These are phyloP conservation scores for Podila epicladia DNA, from an alignment of 192 early-diverging fungal species.

Conservation along the genomic window DNA sequence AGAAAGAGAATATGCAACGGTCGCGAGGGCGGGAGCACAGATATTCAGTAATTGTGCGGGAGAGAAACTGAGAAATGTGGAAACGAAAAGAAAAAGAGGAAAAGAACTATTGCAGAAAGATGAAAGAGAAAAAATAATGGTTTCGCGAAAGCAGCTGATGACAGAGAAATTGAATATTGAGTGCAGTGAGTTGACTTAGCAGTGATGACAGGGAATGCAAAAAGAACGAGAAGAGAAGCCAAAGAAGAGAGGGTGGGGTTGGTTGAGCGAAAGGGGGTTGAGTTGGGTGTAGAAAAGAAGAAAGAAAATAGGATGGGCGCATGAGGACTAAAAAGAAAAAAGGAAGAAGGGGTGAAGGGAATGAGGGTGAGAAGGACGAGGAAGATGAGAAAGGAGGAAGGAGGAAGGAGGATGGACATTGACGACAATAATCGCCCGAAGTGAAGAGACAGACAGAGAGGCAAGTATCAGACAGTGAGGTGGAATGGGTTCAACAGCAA, in stretches of 20 bases:
- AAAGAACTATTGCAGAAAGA: background rate
- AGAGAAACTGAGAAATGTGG: background rate
- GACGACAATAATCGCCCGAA: no score
- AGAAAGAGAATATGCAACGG: background rate
- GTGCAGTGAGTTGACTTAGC: no score
- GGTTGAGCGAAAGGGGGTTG: background rate
- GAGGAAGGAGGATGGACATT: no score
- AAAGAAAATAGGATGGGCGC: constrained; percentile 6
- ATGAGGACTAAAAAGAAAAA: background rate
- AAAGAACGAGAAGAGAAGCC: background rate
- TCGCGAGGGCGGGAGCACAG: no score
- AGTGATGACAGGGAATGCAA: background rate
- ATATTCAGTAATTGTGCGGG: no score
- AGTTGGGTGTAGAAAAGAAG: background rate
- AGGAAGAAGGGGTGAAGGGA: background rate
- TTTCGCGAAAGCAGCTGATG: background rate
- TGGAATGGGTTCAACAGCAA: no score
- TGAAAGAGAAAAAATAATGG: background rate
- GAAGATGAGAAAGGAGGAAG: no score
- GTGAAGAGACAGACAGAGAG: no score
- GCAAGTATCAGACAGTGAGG: no score
- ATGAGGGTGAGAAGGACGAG: background rate
- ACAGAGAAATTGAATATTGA: background rate
- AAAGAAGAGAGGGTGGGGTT: background rate
- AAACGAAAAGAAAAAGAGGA: background rate